Base-by-base conservation (phyloP, 2,329 filamentous ascomycete genomes). In the Fusarium albosuccineum region DNA sequence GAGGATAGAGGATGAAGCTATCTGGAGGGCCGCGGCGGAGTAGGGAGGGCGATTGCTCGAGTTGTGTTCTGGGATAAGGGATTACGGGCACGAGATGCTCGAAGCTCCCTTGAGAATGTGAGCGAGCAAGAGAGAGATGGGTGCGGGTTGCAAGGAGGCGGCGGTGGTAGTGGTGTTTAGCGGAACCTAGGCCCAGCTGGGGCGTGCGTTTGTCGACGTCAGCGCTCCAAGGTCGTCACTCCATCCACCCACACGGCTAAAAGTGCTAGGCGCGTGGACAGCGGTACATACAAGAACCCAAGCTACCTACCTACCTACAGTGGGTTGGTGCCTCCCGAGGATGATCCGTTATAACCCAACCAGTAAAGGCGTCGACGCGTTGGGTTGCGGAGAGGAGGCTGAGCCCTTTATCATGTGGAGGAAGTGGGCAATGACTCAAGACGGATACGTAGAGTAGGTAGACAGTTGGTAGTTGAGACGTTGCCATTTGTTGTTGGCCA, bases 161-260 rank as follows among this genome's bases (percentile, higher is more conserved):
- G 66, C 71, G 73, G 73, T 66, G 68, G 73, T 62, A 64, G 61
- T 74, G 74, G 67, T 67, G 71, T 71, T 70, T 72, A 73, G 73
- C 75, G 75, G 76, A 68, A 59, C 59, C 79, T 77, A 74, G 57
- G 66, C 63, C 53, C 59, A 67, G 59, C 67, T 77, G 74, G 76
- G 75, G 70, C 74, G 75, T 71, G 77, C 73, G 79, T 64, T 69
- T 75, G 78, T 78, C 81, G 80, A 84, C 82, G 82, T 84, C 82
- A 84, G 82, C 80, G 82, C 80, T 81, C 56, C 67, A 57, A 66
- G 48, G 61, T 57, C 57, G 60, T 68, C 64, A 70, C 68, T 73
- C 68, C 60, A 60, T 70, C 68, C 55, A 71, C 64, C 62, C 53
- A 33, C 61, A 70, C 55, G 57, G 61, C 67, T 68, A 70, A 66